Evolutionary conservation across 352 stramenopile species (phyloP), one percentile per base, ranked within the genome.

Genomic region (Phytophthora megakarya): DNA sequence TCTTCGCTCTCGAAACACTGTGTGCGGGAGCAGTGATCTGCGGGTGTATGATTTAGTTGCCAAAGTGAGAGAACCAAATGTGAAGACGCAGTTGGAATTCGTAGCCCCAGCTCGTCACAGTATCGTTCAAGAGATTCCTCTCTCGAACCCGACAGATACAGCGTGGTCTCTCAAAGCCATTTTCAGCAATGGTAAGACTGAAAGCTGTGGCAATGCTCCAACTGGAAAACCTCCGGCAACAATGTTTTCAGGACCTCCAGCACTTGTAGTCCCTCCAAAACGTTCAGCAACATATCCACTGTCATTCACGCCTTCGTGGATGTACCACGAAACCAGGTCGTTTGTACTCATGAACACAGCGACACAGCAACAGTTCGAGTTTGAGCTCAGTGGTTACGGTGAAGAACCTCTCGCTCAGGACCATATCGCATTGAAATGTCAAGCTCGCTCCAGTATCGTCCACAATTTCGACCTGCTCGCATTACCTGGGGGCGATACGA

Each of bases 401-500:
- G 90, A 98, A 60, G 90, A 97, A 53, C 93, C 95, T 0, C 68
- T 98, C 0, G 93, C 95, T 1, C 89, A 97, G 51, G 90, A 97
- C 32, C 86, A 98, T 52, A 60, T 97, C 5, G 75, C 89, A 16
- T 65, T 98, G 1, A 60, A 65, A 5, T 98, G 92, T 48, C 81
- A 95, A 48, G 95, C 95, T 13, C 76, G 93, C 3, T 87, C 97
- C 33, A 96, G 83, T 48, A 55, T 96, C 7, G 56, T 80, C 0
- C 81, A 95, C 39, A 68, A 81, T 12, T 97, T 98, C 49, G 56
- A 75, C 10, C 81, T 98, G 9, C 60, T 82, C 9, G 91, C 88
- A 47, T 75, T 83, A 11, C 78, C 74, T 30, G 52, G 65, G 18
- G 54, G 53, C 3, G 76, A 84, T 12, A 42, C 71, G 0, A 65